These are phyloP conservation scores for Dictyostelium gargantuum DNA, from an alignment of 208 protist species.

Conservation along the genomic window DNA sequence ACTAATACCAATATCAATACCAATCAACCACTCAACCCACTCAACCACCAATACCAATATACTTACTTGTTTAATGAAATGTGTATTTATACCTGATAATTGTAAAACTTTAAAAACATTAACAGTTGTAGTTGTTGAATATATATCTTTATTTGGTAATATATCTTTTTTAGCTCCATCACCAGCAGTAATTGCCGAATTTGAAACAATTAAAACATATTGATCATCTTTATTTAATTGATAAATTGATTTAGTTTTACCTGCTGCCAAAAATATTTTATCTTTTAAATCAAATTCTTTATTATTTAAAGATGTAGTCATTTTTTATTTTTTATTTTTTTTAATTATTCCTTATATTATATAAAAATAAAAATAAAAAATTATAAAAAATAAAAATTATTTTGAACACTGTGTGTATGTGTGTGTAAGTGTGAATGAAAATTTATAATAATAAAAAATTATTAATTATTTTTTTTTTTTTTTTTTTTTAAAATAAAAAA, in stretches of 20 bases:
- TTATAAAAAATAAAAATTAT: no score
- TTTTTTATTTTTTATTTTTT: neutral
- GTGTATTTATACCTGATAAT: conserved; percentile 52
- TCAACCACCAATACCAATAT: no score
- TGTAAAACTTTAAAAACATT: conserved; percentile 67
- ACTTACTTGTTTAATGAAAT: conserved; percentile 67
- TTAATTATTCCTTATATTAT: no score
- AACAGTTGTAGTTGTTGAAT: conserved; percentile 57
- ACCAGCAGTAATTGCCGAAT: conserved; percentile 72
- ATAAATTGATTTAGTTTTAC: conserved; percentile 72
- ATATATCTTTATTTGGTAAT: conserved; percentile 22
- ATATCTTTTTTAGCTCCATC: conserved; percentile 64
- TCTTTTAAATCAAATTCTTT: neutral
- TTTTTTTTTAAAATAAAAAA: no score
- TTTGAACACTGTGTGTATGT: no score
- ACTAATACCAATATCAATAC: no score
- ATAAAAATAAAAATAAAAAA: no score
- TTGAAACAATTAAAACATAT: conserved; percentile 68
- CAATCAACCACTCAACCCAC: no score
- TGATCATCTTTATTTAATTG: conserved; percentile 44
- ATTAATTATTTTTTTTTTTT: no score
- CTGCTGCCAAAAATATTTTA: conserved; percentile 35
- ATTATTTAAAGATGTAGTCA: neutral
- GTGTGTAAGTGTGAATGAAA: no score
- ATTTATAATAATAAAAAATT: no score